Base-by-base conservation (phyloP, 2,329 filamentous ascomycete species). In the Purpureocillium lavendulum region DNA sequence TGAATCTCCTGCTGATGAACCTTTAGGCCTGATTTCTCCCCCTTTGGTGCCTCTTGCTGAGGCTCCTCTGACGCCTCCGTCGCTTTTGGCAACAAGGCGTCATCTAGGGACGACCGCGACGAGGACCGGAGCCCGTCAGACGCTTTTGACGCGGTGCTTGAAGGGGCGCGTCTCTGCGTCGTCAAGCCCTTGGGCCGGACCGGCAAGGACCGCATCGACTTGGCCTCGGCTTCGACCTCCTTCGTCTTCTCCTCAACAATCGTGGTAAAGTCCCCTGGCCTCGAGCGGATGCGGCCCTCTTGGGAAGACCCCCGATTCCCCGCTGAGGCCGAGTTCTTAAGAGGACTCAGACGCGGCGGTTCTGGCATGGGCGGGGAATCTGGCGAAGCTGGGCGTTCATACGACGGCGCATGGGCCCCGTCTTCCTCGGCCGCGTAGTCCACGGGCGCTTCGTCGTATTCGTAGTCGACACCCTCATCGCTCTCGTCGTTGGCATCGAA, bases 271-370 rank as follows among this genome's bases (percentile, higher is more conserved):
- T 69, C 63, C 7, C 62, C 63, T 2, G 56, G 57, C 39, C 64
- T 60, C 33, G 62, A 48, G 4, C 45, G 40, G 8, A 47, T 35
- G 21, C 50, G 54, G 15, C 46, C 45, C 16, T 36, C 15, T 15
- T 46, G 47, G 10, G 59, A 44, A 35, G 56, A 43, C 28, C 64
- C 56, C 45, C 63, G 45, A 47, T 78, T 78, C 3, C 69, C 73
- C 0, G 71, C 70, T 2, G 70, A 65, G 10, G 61, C 60, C 2
- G 68, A 72, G 42, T 74, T 69, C 36, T 68, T 68, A 1, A 81
- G 60, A 1, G 76, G 75, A 35, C 65, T 71, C 35, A 72, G 47
- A 35, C 66, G 69, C 13, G 64, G 70, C 2, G 67, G 66, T 29
- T 64, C 56, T 0, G 70, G 69, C 2, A 73, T 54, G 3, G 71